Evolutionary conservation across 192 early-diverging fungal genomes (phyloP).

Genomic region (Kickxella alabastrina): DNA sequence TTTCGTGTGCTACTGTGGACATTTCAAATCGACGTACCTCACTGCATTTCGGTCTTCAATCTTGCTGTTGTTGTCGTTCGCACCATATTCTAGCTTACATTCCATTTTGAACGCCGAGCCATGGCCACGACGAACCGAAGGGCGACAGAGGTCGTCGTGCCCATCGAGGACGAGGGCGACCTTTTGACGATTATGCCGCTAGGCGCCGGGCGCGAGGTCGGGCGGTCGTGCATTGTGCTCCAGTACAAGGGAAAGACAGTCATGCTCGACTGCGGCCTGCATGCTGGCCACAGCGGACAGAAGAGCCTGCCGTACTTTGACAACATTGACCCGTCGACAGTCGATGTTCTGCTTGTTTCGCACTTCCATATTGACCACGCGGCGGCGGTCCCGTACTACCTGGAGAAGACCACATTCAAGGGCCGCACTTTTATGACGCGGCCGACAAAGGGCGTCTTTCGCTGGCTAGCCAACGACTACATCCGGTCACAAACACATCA

Average conservation of each 20-base stretch:
- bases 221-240: constrained; percentile 86
- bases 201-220: constrained; percentile 97
- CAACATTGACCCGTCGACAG: constrained; percentile 79
- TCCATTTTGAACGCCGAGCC: too few species aligned
- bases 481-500: constrained; percentile 70
- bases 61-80: too few species aligned
- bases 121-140: constrained; percentile 25
- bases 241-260: constrained; percentile 96
- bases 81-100: too few species aligned
- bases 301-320: constrained; percentile 94
- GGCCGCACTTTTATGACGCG: constrained; percentile 99
- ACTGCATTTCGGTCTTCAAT: too few species aligned
- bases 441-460: constrained; percentile 96
- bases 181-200: constrained; percentile 86
- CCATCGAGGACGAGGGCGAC: constrained; percentile 72
- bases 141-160: constrained; percentile 24
- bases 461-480: constrained; percentile 94
- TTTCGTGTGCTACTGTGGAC: too few species aligned
- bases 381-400: constrained; percentile 91
- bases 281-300: constrained; percentile 89
- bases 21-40: too few species aligned
- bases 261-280: constrained; percentile 95
- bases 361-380: constrained; percentile 98
- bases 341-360: constrained; percentile 91
- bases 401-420: constrained; percentile 95